Percentiles rank a stretch among this genome's conserved stretches.
phyloP scores from a whole-genome alignment of 108 stramenopile species.

The Fistulifera solaris region DNA sequence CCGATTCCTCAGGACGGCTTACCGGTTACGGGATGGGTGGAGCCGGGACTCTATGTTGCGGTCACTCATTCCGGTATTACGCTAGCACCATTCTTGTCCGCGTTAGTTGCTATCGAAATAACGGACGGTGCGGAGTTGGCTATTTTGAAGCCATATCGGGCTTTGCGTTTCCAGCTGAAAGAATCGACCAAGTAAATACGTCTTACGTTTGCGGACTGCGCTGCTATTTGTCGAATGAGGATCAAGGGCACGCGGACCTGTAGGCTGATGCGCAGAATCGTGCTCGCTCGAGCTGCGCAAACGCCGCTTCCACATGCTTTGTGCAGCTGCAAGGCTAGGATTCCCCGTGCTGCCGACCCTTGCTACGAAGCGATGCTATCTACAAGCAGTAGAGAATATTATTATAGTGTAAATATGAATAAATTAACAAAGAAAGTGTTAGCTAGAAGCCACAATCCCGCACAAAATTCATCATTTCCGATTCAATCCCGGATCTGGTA shows the following conservation, averaged over 20 bases:
- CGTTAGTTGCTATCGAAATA: constrained; percentile 42
- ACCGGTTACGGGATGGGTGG: constrained; percentile 37
- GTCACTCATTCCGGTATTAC: constrained; percentile 63
- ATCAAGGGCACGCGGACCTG: too few species aligned
- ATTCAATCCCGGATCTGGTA: constrained; percentile 63
- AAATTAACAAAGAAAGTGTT: neutral
- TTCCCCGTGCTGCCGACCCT: too few species aligned
- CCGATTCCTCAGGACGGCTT: constrained; percentile 64
- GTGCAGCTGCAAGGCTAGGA: too few species aligned
- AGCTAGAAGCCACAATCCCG: constrained; percentile 13
- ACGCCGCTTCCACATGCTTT: too few species aligned
- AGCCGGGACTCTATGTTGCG: constrained; percentile 31
- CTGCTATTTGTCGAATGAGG: too few species aligned
- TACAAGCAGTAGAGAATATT: too few species aligned
- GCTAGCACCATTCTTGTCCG: constrained; percentile 41
- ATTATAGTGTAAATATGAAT: too few species aligned
- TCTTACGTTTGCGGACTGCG: too few species aligned
- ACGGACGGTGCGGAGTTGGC: constrained; percentile 8
- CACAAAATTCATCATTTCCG: constrained; percentile 1
- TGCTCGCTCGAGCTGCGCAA: too few species aligned
- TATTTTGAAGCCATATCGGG: constrained; percentile 28
- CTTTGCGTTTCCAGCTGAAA: constrained; percentile 20
- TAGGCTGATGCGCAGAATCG: too few species aligned
- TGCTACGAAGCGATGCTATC: too few species aligned
- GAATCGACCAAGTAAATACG: neutral